Evolutionary conservation across 441 rosid species (phyloP).

Genomic region (Gossypium schwendimanii): DNA sequence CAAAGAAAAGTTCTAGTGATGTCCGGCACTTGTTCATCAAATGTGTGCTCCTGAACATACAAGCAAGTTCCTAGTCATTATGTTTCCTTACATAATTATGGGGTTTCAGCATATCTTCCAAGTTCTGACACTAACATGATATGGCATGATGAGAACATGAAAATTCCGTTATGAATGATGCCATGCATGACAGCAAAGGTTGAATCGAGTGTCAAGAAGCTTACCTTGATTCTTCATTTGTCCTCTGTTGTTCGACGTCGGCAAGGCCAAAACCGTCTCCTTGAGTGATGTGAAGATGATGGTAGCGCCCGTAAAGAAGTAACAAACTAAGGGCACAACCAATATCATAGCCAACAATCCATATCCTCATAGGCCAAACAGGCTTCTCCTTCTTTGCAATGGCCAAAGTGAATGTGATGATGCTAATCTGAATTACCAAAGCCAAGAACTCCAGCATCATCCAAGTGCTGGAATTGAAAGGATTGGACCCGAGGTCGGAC

Average conservation of each 20-base stretch:
- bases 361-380: constrained; percentile 84
- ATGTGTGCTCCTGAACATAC: constrained; percentile 48
- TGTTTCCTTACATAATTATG: constrained; percentile 9
- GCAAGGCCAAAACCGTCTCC: constrained; percentile 44
- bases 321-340: constrained; percentile 71
- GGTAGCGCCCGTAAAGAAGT: constrained; percentile 74
- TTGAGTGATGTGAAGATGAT: constrained; percentile 32
- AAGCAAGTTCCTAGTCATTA: too few species aligned
- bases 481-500: constrained; percentile 83
- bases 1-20: constrained; percentile 52
- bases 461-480: constrained; percentile 81
- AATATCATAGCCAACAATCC: constrained; percentile 78
- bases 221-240: constrained; percentile 68
- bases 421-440: constrained; percentile 54
- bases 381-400: constrained; percentile 67
- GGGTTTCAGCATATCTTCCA: background rate
- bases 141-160: background rate
- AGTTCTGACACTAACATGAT: background rate
- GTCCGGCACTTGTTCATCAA: constrained; percentile 88
- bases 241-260: constrained; percentile 69
- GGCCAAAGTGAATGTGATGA: constrained; percentile 56
- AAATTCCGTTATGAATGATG: background rate
- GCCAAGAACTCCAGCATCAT: constrained; percentile 73
- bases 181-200: background rate
- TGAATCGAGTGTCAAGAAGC: background rate